Base-by-base conservation (phyloP, 441 rosid species). In the Populus hybrid region DNA sequence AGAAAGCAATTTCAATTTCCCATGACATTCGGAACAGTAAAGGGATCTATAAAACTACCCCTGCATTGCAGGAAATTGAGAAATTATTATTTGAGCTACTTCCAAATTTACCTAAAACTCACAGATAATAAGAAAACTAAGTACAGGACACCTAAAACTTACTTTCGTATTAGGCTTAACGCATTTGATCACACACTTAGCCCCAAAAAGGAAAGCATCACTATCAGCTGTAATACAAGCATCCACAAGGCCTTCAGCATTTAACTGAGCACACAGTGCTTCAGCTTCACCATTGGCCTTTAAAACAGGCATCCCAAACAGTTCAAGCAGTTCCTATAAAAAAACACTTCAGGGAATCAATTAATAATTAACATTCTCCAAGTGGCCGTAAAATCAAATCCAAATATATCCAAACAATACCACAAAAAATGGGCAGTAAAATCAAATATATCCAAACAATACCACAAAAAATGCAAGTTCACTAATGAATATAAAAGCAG, bases 181-280 rank as follows among this genome's bases (percentile, higher is more conserved):
- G 83, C 78, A 78, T 87, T 95, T 95, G 66, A 95, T 85, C 42
- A 95, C 92, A 74, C 92, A 95, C 72, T 79, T 87, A 70, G 98
- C 97, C 76, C 97, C 97, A 83, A 83, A 95, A 65, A 95, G 93
- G 82, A 95, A 94, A 24, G 97, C 95, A 85, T 95, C 99, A 76
- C 97, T 92, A 66, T 94, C 99, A 80, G 95, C 87, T 18, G 98
- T 94, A 76, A 95, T 88, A 86, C 97, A 94, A 74, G 97, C 97
- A 86, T 90, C 93, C 3, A 95, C 99, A 82, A 59, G 80, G 70
- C 98, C 98, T 79, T 89, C 85, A 20, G 68, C 78, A 77, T 94
- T 95, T 79, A 95, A 80, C 84, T 91, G 95, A 6, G 95, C 97
- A 78, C 98, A 95, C 75, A 92, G 84, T 30, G 94, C 98, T 85